Evolutionary conservation across 2,329 filamentous ascomycete species (phyloP).

Genomic region (Epichloe sp.): DNA sequence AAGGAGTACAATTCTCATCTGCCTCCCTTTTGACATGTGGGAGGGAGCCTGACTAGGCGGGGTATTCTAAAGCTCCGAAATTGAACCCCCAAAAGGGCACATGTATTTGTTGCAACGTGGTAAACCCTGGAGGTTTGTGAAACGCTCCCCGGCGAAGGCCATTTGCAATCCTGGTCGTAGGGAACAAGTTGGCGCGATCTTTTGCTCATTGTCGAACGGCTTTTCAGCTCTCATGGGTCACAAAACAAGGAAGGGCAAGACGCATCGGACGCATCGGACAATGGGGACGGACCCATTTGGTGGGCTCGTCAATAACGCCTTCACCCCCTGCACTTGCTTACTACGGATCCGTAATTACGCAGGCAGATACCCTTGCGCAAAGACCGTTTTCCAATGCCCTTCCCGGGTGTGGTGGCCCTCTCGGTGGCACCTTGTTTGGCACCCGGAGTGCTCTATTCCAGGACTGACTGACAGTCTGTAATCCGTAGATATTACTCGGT

Average conservation of each 20-base stretch:
- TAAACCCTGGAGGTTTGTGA: conserved; percentile 1
- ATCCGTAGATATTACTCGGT: too few species aligned
- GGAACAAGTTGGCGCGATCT: too few species aligned
- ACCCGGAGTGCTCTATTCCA: too few species aligned
- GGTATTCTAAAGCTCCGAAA: background rate
- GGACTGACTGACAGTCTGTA: too few species aligned
- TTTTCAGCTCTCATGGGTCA: too few species aligned
- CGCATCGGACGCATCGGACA: background rate
- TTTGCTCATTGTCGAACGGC: conserved; percentile 1
- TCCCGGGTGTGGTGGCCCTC: background rate
- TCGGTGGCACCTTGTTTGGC: background rate
- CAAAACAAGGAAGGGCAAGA: background rate
- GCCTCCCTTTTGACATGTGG: too few species aligned
- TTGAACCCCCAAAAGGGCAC: background rate
- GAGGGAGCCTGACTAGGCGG: too few species aligned
- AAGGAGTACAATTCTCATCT: too few species aligned
- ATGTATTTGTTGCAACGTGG: background rate
- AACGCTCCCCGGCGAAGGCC: conserved; percentile 1
- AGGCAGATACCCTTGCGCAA: background rate
- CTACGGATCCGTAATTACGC: too few species aligned
- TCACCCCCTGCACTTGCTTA: background rate
- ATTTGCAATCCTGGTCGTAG: background rate
- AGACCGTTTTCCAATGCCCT: background rate
- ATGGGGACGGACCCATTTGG: too few species aligned
- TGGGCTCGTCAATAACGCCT: too few species aligned